A percentile compares a stretch with the other conserved stretches of the same genome.
Evolutionary conservation across 768 basidiomycete species (phyloP).

Genomic region (Ephemerocybe angulata): DNA sequence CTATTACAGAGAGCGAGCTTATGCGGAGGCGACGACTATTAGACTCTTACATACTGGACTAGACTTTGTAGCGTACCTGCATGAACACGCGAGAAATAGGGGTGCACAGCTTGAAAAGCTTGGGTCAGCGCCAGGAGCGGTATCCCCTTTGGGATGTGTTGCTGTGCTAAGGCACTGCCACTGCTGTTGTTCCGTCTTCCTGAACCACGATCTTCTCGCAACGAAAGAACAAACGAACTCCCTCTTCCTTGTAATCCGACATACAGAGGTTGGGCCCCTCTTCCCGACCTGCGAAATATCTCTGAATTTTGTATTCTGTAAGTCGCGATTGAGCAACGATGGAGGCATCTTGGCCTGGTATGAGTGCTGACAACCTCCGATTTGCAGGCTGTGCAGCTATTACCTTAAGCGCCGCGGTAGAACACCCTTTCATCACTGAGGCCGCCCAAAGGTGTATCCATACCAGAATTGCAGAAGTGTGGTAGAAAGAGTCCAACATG

Average conservation of each 20-base stretch:
- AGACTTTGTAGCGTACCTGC: slow-evolving; percentile 18
- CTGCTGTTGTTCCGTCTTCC: slow-evolving; percentile 8
- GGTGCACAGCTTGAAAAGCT: slow-evolving; percentile 28
- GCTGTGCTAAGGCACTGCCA: slow-evolving; percentile 27
- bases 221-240: neutral
- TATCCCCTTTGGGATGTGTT: slow-evolving; percentile 31
- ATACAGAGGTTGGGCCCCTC: neutral
- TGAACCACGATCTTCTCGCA: slow-evolving; percentile 13
- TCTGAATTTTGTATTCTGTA: neutral
- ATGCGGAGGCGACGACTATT: slow-evolving; percentile 76
- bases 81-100: slow-evolving; percentile 7
- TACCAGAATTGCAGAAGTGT: neutral
- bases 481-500: neutral
- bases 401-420: slow-evolving; percentile 11
- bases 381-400: slow-evolving; percentile 10
- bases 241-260: neutral
- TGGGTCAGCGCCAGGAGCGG: slow-evolving; percentile 16
- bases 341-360: neutral
- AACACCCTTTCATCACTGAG: neutral
- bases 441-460: neutral
- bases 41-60: slow-evolving; percentile 64
- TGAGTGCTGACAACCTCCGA: slow-evolving; percentile 8
- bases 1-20: slow-evolving; percentile 74
- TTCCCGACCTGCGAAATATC: neutral
- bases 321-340: neutral